Base-by-base conservation (phyloP, 140 eudicot genomes). In the Ambrosia hybrid region DNA sequence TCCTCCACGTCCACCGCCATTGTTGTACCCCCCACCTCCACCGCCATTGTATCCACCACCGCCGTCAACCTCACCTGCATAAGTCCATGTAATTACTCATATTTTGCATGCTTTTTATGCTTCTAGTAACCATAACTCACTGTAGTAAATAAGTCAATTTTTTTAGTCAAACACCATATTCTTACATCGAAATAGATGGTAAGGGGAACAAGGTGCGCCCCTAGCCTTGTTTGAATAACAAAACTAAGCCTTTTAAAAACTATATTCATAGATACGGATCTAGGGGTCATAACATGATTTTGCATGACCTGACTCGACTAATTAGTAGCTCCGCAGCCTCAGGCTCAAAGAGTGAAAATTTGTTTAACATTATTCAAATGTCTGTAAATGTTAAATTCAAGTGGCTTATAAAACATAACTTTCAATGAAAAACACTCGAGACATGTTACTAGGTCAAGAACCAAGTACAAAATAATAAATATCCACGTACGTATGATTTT, bases 1-100 rank as follows among this genome's bases (percentile, higher is more conserved):
- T 6, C 68, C 46, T 34, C 67, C 67, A 30, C 67, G 45, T 30
- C 67, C 68, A 14, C 43, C 4, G 4, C 41, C 67, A 4, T 36
- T 11, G 14, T 51, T 12, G 14, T 51, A 51, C 14, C 56, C 21
- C 2, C 67, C 48, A 34, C 17, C 4, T 2, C 48, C 48, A 8
- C 48, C 48, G 3, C n/a, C n/a, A 3, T 48, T 48, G 53, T 17
- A 63, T 38, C 15, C 26, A 34, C 16, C 26, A 52, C 34, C 13
- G 6, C n/a, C 75, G 17, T 71, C 68, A 7, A 73, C 13, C 17
- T 73, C 13, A 61, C 39, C 77, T 73, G 61, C 76, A 72, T 57
- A 9, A 58, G 21, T 58, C 2, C 57, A 66, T 45, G 8, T 61
- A 30, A 30, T 30, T 63, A n/a, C 9, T 63, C 26, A 63, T 63